phyloP scores from a whole-genome alignment of 192 early-diverging fungal genomes.

The Phlyctochytrium planicorne region DNA sequence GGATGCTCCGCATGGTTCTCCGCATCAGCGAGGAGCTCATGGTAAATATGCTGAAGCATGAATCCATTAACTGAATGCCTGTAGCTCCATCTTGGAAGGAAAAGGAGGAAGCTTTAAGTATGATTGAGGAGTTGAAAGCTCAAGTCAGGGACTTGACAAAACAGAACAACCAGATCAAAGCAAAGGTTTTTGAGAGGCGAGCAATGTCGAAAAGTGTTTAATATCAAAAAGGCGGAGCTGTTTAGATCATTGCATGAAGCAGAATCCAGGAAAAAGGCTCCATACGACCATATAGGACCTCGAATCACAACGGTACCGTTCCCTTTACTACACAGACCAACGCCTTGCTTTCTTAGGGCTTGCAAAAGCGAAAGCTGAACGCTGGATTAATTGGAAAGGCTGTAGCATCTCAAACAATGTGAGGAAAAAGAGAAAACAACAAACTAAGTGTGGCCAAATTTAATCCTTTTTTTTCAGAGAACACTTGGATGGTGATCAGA shows the following conservation, averaged over 20 bases:
- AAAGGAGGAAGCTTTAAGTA: constrained; percentile 7
- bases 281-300: constrained; percentile 58
- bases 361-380: constrained; percentile 13
- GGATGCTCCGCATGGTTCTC: no score
- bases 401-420: constrained; percentile 1
- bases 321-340: not conserved
- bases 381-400: constrained; percentile 10
- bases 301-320: constrained; percentile 38
- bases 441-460: not conserved
- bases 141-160: constrained; percentile 2
- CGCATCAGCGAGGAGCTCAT: not conserved
- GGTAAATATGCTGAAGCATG: not conserved
- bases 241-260: constrained; percentile 54
- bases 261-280: constrained; percentile 41
- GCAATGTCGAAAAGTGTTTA: not conserved
- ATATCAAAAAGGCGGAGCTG: constrained; percentile 37
- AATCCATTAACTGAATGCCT: not conserved
- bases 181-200: constrained; percentile 2
- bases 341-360: constrained; percentile 2
- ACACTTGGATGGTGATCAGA: no score
- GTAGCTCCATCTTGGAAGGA: not conserved
- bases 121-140: not conserved
- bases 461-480: constrained; percentile 20
- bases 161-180: not conserved
- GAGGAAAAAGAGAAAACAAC: not conserved